Evolutionary conservation across 805 yeast species (phyloP), one percentile per base, ranked within the genome.

Genomic region (Candida ficus): DNA sequence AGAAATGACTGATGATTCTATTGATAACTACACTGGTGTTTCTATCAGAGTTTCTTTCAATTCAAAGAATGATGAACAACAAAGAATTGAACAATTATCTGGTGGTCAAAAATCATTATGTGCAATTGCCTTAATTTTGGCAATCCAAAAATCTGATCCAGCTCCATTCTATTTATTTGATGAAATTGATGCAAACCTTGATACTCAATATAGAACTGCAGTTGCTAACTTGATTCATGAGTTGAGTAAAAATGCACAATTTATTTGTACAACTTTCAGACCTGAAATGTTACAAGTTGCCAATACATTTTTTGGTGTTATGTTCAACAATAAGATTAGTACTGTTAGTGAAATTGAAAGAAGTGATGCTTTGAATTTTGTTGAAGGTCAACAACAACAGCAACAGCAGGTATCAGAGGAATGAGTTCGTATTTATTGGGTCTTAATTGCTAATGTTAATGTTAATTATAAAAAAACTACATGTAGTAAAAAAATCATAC

Each of bases 101-200:
- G 99, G 99, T 30, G 99, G 99, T 10, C 99, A 93, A 57, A 91
- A 91, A 59, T 85, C 97, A 0, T 67, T 93, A n/a, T 90, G 98
- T 68, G 98, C 99, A 1, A 79, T 93, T 50, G 90, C 98, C 0
- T 72, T 93, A 37, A 90, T 93, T 49, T 71, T 93, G 43, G 97
- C 99, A 4, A 87, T 91, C 44, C 99, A 93, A 65, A 79, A 76
- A 56, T 87, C 95, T 48, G 98, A 93, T 52, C 98, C 98, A 10
- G 97, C 97, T 8, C 97, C 98, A 36, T 93, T 93, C 60, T 93
- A 93, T 58, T 63, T 93, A 35, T 91, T 93, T 61, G 99, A 93
- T 62, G 99, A 93, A 66, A 83, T 93, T 44, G 99, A 93, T 64
- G 97, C 98, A 5, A 93, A 91, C 52, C 69, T 93, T 47, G 99